Conservation (phyloP, 2,329 filamentous ascomycete species). For the Penicillium sp. region DNA sequence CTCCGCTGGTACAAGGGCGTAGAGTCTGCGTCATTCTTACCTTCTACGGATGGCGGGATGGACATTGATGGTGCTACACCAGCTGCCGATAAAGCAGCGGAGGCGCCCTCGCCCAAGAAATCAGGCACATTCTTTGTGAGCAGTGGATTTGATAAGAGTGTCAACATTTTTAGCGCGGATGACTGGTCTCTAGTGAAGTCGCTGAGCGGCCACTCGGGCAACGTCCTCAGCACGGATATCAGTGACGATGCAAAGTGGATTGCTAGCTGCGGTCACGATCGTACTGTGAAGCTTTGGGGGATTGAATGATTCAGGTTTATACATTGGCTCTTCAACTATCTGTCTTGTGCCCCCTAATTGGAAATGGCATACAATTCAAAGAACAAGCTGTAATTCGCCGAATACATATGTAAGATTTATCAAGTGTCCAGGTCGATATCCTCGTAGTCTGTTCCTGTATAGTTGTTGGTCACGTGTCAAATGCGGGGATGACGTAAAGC, state of each 20-base stretch:
- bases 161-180: slow-evolving; percentile 94
- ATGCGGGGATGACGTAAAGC: slow-evolving; percentile 26
- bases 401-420: neutral
- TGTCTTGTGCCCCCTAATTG: neutral
- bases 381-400: neutral
- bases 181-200: slow-evolving; percentile 91
- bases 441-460: neutral
- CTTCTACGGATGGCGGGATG: slow-evolving; percentile 59
- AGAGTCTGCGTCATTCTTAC: slow-evolving; percentile 66
- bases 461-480: slow-evolving; percentile 17
- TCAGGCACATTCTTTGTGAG: slow-evolving; percentile 89
- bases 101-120: slow-evolving; percentile 66
- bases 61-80: slow-evolving; percentile 32
- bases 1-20: slow-evolving; percentile 89
- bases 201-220: slow-evolving; percentile 85
- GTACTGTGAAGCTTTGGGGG: slow-evolving; percentile 95
- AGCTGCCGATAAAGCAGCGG: slow-evolving; percentile 15
- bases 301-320: slow-evolving; percentile 62
- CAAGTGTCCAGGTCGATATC: neutral
- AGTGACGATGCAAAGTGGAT: slow-evolving; percentile 87
- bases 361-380: neutral
- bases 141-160: slow-evolving; percentile 87
- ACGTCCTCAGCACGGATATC: slow-evolving; percentile 87
- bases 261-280: slow-evolving; percentile 88
- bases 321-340: neutral